Evolutionary conservation across 164 flowering plant genomes (phyloP), one percentile per base, ranked within the genome.

Genomic region (Echeveria elegans): DNA sequence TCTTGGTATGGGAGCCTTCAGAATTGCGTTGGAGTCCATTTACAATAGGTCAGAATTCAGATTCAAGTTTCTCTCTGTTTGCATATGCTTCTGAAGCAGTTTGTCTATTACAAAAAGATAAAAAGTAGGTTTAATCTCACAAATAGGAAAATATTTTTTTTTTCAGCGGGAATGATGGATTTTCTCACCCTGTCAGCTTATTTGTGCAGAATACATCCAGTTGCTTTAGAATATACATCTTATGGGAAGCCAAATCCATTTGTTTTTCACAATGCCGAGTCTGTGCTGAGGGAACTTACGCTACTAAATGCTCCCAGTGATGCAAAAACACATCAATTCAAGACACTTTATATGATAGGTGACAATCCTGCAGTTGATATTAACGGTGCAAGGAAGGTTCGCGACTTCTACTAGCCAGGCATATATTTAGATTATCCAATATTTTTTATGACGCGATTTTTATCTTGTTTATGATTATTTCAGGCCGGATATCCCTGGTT

Each of bases 401-500:
- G 82, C 21, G 8, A 69, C 36, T 37, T 52, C 43, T 19, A 38
- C 26, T 38, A 1, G 3, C 52, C 66, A 40, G 41, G 7, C 9
- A 23, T 24, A 14, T 21, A 18, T 62, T 62, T 62, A 1, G 23
- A 10, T 19, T n/a, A 61, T 34, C 24, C 26, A 18, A 2, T 19
- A 37, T 21, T 34, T 36, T 63, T 19, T 23, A 19, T 0, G 16
- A 47, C 32, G 6, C 7, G n/a, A n/a, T n/a, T 53, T 24, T 8
- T 29, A 24, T 53, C 30, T 53, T 28, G 66, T 23, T 0, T 62
- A 14, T 56, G 19, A 1, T 15, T 11, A 56, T 71, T 74, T 67
- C 83, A 94, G 99, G 92, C 96, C 0, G 97, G 97, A 62, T 74
- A 74, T 71, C 97, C 97, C 11, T 94, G 97, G 96, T 88, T 90